A percentile compares a stretch with the other conserved stretches of the same genome.
These are phyloP conservation scores for Fusarium sp. DNA, from an alignment of 2,329 filamentous ascomycete genomes.

Conservation along the genomic window DNA sequence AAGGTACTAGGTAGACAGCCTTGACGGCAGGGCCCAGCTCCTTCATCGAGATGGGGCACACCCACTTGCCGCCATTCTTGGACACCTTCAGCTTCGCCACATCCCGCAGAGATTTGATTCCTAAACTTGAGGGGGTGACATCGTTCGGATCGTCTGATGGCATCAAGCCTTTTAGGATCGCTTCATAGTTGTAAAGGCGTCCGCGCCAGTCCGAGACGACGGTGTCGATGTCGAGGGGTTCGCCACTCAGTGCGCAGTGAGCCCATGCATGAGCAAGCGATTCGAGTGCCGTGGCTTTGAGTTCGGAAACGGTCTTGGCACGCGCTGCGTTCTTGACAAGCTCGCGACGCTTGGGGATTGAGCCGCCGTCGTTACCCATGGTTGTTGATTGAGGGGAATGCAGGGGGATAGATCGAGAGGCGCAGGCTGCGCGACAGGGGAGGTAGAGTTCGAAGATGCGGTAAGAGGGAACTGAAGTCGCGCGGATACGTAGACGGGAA, in stretches of 20 bases:
- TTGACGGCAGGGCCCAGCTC: conserved; percentile 83
- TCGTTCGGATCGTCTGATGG: conserved; percentile 70
- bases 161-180: conserved; percentile 75
- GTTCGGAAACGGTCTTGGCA: conserved; percentile 82
- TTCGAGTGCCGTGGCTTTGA: conserved; percentile 90
- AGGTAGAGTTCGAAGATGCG: background rate
- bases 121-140: conserved; percentile 59
- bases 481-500: background rate
- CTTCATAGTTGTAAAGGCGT: conserved; percentile 94
- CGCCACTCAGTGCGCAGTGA: conserved; percentile 87
- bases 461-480: background rate
- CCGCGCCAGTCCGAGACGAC: conserved; percentile 88
- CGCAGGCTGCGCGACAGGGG: background rate
- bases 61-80: conserved; percentile 68
- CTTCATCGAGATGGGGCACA: conserved; percentile 90
- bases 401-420: background rate
- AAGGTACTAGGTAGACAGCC: conserved; percentile 91
- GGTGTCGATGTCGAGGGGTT: conserved; percentile 74
- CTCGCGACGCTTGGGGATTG: conserved; percentile 94
- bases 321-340: conserved; percentile 94
- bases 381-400: conserved; percentile 22
- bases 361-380: conserved; percentile 99
- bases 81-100: conserved; percentile 86
- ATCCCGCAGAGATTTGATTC: conserved; percentile 86
- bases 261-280: conserved; percentile 89